Base-by-base conservation (phyloP, 2,329 filamentous ascomycete species). In the Venturia oleaginea region DNA sequence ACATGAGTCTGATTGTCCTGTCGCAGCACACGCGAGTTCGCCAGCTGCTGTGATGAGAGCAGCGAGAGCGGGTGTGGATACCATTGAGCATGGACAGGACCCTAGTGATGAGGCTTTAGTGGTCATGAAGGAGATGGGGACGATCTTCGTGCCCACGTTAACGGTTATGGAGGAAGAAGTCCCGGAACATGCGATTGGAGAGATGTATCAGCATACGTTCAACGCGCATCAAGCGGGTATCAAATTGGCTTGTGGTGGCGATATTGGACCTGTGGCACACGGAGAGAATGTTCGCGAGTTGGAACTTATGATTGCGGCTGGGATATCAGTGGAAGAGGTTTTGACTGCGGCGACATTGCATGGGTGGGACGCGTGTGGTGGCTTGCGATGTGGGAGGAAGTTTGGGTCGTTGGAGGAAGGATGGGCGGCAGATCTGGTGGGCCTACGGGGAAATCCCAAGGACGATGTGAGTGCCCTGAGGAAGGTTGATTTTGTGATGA, bases 21-120 rank as follows among this genome's bases (percentile, higher is more conserved):
- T 73, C 4, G 71, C 71, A 0, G 71, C 71, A 32, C 72, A 73
- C 64, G 70, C 71, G 8, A 67, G 67, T 34, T 64, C 64, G n/a
- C 64, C 71, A 1, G 70, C 71, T 61, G 72, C 69, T 3, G 71
- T 73, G 13, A 65, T 68, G 13, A 71, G 71, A 66, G 72, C 72
- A n/a, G 70, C 70, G 1, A 68, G 67, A 54, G 71, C 72, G 4
- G 72, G 72, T 11, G 71, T 71, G 11, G 15, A 69, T 30, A 73
- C 67, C 19, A 65, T 74, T 30, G 72, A 74, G 67, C 72, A 74
- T 46, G 72, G 70, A 0, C 65, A 64, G 46, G 64, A 65, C 11
- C 59, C 62, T 11, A 67, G 65, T 60, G 66, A 71, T 1, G 77
- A 78, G 40, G 71, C 79, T 2, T 71, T 83, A 24, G 62, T 11